Percentiles rank a stretch among this genome's conserved stretches.
Evolutionary conservation across 257 asterid genomes (phyloP).

Genomic region (Solanum virginianum): DNA sequence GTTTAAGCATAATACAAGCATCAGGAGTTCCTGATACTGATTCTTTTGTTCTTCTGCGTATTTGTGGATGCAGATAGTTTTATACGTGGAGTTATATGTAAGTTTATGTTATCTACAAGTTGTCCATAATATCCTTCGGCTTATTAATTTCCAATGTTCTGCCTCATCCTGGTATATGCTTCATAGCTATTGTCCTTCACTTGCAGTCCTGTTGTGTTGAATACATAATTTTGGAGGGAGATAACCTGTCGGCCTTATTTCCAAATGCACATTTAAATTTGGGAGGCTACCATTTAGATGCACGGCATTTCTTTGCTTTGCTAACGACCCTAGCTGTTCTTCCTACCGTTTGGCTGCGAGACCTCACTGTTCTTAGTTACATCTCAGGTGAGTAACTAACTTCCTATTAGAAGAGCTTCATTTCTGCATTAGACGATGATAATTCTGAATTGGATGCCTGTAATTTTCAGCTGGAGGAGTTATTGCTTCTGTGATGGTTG

Average conservation of each 20-base stretch:
- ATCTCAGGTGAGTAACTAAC: slow-evolving; percentile 57
- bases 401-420: background rate
- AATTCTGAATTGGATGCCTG: background rate
- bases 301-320: slow-evolving; percentile 66
- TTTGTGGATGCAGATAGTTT: slow-evolving; percentile 57
- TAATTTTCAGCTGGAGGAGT: slow-evolving; percentile 81
- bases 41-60: slow-evolving; percentile 1
- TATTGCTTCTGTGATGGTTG: slow-evolving; percentile 80
- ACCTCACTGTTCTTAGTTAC: slow-evolving; percentile 79
- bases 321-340: slow-evolving; percentile 64
- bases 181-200: background rate
- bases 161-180: background rate
- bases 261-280: slow-evolving; percentile 66
- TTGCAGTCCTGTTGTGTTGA: slow-evolving; percentile 88
- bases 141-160: background rate
- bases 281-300: slow-evolving; percentile 39
- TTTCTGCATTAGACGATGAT: background rate
- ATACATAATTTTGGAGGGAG: slow-evolving; percentile 80
- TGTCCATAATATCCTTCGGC: background rate
- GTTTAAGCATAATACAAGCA: background rate
- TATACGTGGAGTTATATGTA: slow-evolving; percentile 88
- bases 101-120: slow-evolving; percentile 19
- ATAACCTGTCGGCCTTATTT: slow-evolving; percentile 75
- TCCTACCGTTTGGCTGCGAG: slow-evolving; percentile 79
- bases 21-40: slow-evolving; percentile 3